phyloP scores from a whole-genome alignment of 2,329 filamentous ascomycete species.

The Xylariaceae sp. region DNA sequence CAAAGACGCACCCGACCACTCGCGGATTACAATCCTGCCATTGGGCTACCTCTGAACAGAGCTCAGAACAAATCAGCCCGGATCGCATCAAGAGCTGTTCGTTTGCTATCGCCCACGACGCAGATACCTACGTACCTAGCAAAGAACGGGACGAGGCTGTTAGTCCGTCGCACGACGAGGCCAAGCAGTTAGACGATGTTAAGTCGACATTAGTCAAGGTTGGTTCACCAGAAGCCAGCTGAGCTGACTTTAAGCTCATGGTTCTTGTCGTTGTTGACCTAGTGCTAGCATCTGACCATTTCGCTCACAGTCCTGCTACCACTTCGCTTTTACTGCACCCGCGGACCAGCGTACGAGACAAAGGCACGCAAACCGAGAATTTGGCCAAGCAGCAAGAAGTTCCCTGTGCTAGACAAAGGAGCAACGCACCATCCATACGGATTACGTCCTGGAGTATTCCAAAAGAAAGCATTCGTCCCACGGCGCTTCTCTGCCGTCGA shows the following conservation, averaged over 20 bases:
- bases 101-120: conserved; percentile 7
- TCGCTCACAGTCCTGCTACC: neutral
- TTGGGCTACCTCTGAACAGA: neutral
- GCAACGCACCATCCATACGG: neutral
- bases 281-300: neutral
- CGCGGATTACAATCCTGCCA: neutral
- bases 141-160: conserved; percentile 9
- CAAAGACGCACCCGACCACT: conserved; percentile 4
- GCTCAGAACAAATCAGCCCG: neutral
- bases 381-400: neutral
- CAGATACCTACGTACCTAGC: neutral
- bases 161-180: conserved; percentile 9
- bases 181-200: conserved; percentile 6
- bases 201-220: neutral
- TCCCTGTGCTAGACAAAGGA: neutral
- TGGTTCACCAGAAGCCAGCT: conserved; percentile 1
- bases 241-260: neutral
- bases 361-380: conserved; percentile 2
- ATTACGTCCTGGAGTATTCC: conserved; percentile 7
- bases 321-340: neutral
- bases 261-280: neutral
- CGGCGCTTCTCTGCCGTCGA: neutral
- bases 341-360: conserved; percentile 10
- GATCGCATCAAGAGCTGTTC: conserved; percentile 9
- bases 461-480: neutral